phyloP scores from a whole-genome alignment of 1,139 yeast genomes.

The Ogataea hybrid region DNA sequence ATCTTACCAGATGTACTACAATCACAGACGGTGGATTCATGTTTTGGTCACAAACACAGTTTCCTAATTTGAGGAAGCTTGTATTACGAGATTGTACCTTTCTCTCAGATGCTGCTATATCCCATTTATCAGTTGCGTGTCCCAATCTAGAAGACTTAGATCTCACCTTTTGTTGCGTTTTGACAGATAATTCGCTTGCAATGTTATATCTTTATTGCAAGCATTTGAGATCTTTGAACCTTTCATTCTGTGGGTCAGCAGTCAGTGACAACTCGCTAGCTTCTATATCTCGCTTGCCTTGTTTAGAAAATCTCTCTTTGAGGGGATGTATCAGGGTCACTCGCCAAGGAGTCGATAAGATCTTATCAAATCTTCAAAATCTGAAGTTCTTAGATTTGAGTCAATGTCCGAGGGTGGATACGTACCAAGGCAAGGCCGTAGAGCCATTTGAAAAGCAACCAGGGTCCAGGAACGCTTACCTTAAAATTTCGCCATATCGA shows the following conservation, averaged over 20 bases:
- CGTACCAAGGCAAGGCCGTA: slow-evolving; percentile 59
- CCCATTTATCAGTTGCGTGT: slow-evolving; percentile 60
- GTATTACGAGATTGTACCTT: slow-evolving; percentile 72
- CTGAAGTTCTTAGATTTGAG: slow-evolving; percentile 57
- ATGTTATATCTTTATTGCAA: slow-evolving; percentile 66
- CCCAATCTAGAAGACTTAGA: slow-evolving; percentile 55
- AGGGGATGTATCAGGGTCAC: slow-evolving; percentile 77
- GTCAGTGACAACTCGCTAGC: slow-evolving; percentile 69
- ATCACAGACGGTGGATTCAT: slow-evolving; percentile 74
- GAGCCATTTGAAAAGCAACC: slow-evolving; percentile 50
- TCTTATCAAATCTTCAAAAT: slow-evolving; percentile 54
- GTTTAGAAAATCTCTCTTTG: slow-evolving; percentile 47
- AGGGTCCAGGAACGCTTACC: slow-evolving; percentile 54
- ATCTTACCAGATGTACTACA: slow-evolving; percentile 72
- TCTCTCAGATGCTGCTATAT: slow-evolving; percentile 62
- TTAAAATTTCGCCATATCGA: slow-evolving; percentile 53
- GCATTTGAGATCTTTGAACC: slow-evolving; percentile 47
- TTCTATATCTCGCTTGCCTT: slow-evolving; percentile 53
- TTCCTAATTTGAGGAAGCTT: slow-evolving; percentile 51
- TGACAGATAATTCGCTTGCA: slow-evolving; percentile 67
- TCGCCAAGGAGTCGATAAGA: slow-evolving; percentile 67
- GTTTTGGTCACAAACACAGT: slow-evolving; percentile 56
- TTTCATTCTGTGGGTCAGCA: slow-evolving; percentile 78
- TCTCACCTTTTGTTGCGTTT: slow-evolving; percentile 71
- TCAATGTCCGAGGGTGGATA: slow-evolving; percentile 51